phyloP scores from a whole-genome alignment of 305 asterid species.

The Fraxinus nigra region DNA sequence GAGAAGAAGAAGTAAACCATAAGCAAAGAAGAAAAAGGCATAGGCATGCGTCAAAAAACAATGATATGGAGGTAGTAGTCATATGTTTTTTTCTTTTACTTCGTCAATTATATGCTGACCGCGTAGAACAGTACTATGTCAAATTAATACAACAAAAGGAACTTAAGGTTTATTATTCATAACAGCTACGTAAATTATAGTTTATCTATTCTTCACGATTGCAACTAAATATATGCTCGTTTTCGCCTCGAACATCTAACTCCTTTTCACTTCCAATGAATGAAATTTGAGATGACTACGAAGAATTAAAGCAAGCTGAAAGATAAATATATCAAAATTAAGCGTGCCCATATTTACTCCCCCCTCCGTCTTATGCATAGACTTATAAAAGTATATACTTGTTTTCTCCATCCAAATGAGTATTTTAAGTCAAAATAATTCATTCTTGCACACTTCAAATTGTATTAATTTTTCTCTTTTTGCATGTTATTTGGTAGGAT shows the following conservation, averaged over 20 bases:
- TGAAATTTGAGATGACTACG: neutral
- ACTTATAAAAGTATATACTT: too few species aligned
- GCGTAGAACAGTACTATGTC: neutral
- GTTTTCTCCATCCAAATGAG: too few species aligned
- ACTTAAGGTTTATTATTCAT: neutral
- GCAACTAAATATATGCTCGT: neutral
- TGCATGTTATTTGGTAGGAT: neutral
- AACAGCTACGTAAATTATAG: neutral
- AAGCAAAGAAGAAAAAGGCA: constrained; percentile 1
- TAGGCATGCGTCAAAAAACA: neutral
- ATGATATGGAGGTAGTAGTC: neutral
- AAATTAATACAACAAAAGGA: neutral
- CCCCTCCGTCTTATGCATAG: too few species aligned
- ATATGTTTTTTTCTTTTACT: neutral
- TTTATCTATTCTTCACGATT: neutral
- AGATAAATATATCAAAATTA: neutral
- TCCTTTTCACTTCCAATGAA: neutral
- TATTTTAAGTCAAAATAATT: too few species aligned
- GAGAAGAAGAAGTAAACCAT: neutral
- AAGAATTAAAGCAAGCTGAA: too few species aligned
- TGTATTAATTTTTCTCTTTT: neutral
- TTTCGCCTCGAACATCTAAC: neutral
- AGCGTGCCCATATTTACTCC: neutral
- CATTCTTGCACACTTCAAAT: too few species aligned
- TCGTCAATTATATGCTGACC: neutral